phyloP scores from a whole-genome alignment of 1,284 basidiomycete genomes.

The Sphagnurus paluster region DNA sequence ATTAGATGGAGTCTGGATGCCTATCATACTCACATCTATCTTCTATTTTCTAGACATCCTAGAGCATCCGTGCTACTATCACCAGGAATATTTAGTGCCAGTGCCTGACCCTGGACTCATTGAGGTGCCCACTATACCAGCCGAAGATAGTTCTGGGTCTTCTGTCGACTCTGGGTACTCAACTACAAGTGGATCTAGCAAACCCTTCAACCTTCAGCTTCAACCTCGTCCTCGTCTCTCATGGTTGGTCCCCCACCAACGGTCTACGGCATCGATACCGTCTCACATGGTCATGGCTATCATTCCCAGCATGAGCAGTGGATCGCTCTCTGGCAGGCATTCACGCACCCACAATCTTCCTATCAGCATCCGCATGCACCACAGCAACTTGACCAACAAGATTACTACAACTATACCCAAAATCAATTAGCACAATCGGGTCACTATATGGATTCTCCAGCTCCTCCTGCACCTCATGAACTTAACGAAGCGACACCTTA shows the following conservation, averaged over 20 bases:
- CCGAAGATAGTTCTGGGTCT: slow-evolving; percentile 10
- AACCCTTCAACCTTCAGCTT: too few species aligned
- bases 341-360: slow-evolving; percentile 12
- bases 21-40: slow-evolving; percentile 27
- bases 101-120: slow-evolving; percentile 8
- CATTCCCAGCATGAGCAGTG: slow-evolving; percentile 40
- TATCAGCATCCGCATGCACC: neutral
- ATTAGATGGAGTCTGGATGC: slow-evolving; percentile 19
- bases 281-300: slow-evolving; percentile 25
- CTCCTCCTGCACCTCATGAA: slow-evolving; percentile 18
- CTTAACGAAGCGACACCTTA: slow-evolving; percentile 10
- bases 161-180: slow-evolving; percentile 16
- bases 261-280: slow-evolving; percentile 36
- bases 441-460: slow-evolving; percentile 23
- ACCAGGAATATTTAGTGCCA: slow-evolving; percentile 30
- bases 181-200: slow-evolving; percentile 18
- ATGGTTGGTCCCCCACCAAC: slow-evolving; percentile 43
- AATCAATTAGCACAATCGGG: slow-evolving; percentile 21
- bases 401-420: slow-evolving; percentile 23
- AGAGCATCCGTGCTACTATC: slow-evolving; percentile 27
- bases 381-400: slow-evolving; percentile 16
- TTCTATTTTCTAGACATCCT: slow-evolving; percentile 17
- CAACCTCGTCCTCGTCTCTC: slow-evolving; percentile 24
- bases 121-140: slow-evolving; percentile 12
- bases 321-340: slow-evolving; percentile 26